A percentile compares a stretch with the other conserved stretches of the same genome.
These are phyloP conservation scores for Linum lewisii DNA, from an alignment of 345 rosid species.

Conservation along the genomic window DNA sequence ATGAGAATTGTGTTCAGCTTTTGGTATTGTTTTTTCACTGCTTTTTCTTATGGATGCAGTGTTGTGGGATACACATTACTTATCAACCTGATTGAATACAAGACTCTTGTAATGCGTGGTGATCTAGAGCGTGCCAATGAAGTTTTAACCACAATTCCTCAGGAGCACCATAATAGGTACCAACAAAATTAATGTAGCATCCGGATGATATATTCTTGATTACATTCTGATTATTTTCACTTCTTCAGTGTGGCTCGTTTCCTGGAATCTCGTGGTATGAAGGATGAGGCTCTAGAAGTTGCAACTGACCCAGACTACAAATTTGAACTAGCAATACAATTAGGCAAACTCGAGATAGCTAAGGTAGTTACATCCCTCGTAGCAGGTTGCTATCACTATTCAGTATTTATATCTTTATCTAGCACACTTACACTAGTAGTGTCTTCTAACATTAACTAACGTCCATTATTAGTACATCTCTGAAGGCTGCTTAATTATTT, in stretches of 20 bases:
- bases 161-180: slow-evolving; percentile 81
- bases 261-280: slow-evolving; percentile 97
- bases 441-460: background rate
- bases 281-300: slow-evolving; percentile 90
- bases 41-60: slow-evolving; percentile 27
- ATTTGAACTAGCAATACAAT: slow-evolving; percentile 92
- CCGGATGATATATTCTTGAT: background rate
- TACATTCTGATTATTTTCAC: slow-evolving; percentile 17
- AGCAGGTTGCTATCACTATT: background rate
- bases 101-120: slow-evolving; percentile 95
- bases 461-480: background rate
- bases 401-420: too few relatives aligned
- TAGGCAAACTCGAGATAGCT: slow-evolving; percentile 86
- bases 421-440: background rate
- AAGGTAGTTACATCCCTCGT: slow-evolving; percentile 38
- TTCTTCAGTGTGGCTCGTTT: slow-evolving; percentile 84
- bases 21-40: slow-evolving; percentile 2
- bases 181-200: background rate
- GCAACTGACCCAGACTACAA: slow-evolving; percentile 95
- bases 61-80: slow-evolving; percentile 78
- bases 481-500: slow-evolving; percentile 8
- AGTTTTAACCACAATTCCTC: slow-evolving; percentile 73
- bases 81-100: slow-evolving; percentile 85
- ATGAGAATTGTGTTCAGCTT: slow-evolving; percentile 8
- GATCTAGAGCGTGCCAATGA: slow-evolving; percentile 71